Evolutionary conservation across 345 rosid species (phyloP).

Genomic region (Salix exigua): DNA sequence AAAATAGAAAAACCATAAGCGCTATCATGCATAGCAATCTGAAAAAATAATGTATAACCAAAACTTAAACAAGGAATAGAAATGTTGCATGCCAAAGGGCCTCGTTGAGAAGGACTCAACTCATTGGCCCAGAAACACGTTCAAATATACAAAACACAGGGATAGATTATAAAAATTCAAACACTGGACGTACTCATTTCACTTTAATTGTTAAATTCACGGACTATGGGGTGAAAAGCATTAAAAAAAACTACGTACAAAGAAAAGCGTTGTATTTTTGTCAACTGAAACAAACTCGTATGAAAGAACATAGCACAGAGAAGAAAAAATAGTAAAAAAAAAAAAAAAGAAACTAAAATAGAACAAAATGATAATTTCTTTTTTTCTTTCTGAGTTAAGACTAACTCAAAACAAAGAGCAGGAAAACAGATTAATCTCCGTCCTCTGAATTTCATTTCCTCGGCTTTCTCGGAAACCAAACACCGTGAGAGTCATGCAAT

Average conservation of each 20-base stretch:
- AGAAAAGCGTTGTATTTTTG: neutral
- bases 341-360: neutral
- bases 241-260: neutral
- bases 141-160: neutral
- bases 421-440: neutral
- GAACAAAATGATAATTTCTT: neutral
- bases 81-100: neutral
- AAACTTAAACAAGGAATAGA: neutral
- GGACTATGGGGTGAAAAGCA: neutral
- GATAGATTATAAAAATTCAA: neutral
- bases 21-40: neutral
- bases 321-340: neutral
- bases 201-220: too few relatives aligned
- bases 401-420: neutral
- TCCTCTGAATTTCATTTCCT: neutral
- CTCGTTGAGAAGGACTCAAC: neutral
- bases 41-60: neutral
- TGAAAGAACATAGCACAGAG: neutral
- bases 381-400: neutral
- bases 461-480: neutral
- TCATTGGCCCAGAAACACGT: neutral
- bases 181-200: neutral
- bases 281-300: neutral
- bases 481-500: neutral
- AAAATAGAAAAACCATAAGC: neutral